Base-by-base conservation (phyloP, 768 basidiomycete species). In the Boletus speciosus region DNA sequence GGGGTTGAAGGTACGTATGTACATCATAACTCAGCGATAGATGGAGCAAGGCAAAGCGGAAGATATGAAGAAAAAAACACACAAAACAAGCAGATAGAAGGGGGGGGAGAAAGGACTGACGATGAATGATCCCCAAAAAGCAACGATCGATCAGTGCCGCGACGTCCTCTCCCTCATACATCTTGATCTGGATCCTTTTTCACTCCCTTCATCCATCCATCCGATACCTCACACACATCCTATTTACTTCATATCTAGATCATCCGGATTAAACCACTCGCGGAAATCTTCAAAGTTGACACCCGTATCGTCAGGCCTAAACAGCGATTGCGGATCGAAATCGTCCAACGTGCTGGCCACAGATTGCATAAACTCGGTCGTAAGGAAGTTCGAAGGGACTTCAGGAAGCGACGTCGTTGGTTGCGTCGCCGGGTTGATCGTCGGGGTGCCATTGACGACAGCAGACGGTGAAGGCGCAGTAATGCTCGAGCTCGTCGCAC, bases 221-320 rank as follows among this genome's bases (percentile, higher is more conserved):
- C 54, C 47, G 21, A 47, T 35, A 47, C 54, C 38, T 39, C 49
- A 29, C 27, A 19, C 16, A 3, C 34, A 1, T 29, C 25, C 27
- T 15, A 6, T 32, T 58, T 41, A 66, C 59, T 68, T 70, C 51
- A 70, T 60, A 1, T 68, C 69, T 54, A 71, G 41, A 57, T 71
- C 69, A 29, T 84, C 80, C 6, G 78, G 79, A 64, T 83, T 84
- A 60, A 89, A 87, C 86, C 86, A 88, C 62, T 86, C 83, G 51
- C 84, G 82, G 69, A 88, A 88, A 61, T 87, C 86, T 63, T 86
- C 86, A 59, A 87, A 86, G 62, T 85, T 82, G 64, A 86, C 69
- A 0, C 56, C 56, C 54, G 80, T 74, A 2, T 75, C 76, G 47
- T 78, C 74, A n/a, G 68, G 59, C 43, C 74, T 66, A 63, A 82